Percentiles rank a stretch among this genome's conserved stretches.
These are phyloP conservation scores for Pythium oligandrum DNA, from an alignment of 352 stramenopile genomes.

Conservation along the genomic window DNA sequence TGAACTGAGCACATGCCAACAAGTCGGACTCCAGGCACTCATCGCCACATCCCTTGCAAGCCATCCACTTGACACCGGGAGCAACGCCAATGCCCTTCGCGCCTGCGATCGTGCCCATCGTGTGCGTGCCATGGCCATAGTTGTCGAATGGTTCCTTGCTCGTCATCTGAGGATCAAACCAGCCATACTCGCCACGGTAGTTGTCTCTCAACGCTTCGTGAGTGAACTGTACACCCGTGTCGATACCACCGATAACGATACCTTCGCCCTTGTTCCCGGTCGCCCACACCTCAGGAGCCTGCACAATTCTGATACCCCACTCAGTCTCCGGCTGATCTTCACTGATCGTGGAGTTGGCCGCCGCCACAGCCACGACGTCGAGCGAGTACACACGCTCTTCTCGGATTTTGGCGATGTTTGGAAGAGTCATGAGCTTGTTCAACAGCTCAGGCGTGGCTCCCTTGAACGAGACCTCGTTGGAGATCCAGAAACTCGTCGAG, in stretches of 20 bases:
- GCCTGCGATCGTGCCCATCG: slow-evolving; percentile 16
- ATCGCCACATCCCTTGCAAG: slow-evolving; percentile 14
- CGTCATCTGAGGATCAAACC: slow-evolving; percentile 12
- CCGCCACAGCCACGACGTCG: neutral
- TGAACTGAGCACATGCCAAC: neutral
- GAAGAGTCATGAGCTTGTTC: slow-evolving; percentile 13
- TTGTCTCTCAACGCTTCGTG: slow-evolving; percentile 14
- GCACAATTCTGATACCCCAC: slow-evolving; percentile 12
- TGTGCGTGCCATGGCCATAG: slow-evolving; percentile 18
- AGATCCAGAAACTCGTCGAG: slow-evolving; percentile 15
- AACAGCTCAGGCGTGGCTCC: slow-evolving; percentile 16
- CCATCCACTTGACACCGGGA: slow-evolving; percentile 24
- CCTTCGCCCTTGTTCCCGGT: slow-evolving; percentile 15
- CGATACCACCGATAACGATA: slow-evolving; percentile 24
- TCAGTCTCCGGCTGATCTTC: too few species aligned
- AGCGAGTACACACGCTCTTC: slow-evolving; percentile 5
- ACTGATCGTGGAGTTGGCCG: neutral
- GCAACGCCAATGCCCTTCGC: too few species aligned
- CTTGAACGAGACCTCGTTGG: slow-evolving; percentile 22
- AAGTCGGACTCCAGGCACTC: neutral
- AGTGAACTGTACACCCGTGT: slow-evolving; percentile 17
- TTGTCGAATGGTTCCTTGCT: slow-evolving; percentile 10
- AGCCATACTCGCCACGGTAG: slow-evolving; percentile 16
- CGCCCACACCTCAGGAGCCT: slow-evolving; percentile 13
- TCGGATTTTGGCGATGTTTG: slow-evolving; percentile 11